Conservation (phyloP, 169 alveolate species). For the Plasmodium chabaudi region DNA sequence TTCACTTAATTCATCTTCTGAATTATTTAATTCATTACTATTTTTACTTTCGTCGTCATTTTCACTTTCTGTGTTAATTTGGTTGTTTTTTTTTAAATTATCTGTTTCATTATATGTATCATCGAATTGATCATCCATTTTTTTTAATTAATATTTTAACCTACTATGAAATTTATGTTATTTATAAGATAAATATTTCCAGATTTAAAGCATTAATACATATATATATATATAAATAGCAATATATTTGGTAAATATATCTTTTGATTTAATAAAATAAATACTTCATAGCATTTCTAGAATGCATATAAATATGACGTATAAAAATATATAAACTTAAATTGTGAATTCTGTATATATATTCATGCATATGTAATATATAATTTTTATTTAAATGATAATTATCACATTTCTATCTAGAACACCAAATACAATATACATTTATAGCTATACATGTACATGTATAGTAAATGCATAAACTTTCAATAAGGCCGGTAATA, state of each 20-base stretch:
- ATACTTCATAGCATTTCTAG: background rate
- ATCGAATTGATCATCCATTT: background rate
- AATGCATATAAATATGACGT: background rate
- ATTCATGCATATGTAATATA: no score
- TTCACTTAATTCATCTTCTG: slow-evolving; percentile 6
- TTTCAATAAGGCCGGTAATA: background rate
- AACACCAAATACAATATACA: no score
- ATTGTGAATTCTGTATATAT: no score
- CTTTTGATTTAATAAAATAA: background rate
- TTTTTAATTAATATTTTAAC: no score
- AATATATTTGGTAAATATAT: no score
- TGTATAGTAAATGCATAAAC: background rate
- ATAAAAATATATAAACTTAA: background rate
- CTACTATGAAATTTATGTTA: no score
- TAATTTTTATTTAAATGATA: no score
- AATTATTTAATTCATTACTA: background rate
- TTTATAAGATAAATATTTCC: no score
- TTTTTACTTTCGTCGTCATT: background rate
- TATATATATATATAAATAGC: no score
- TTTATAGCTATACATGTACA: background rate
- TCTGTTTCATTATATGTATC: slow-evolving; percentile 8
- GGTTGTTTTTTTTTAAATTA: slow-evolving; percentile 3
- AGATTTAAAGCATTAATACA: no score
- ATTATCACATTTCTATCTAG: no score
- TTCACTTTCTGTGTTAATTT: background rate